Percentiles rank a stretch among this genome's conserved stretches.
Conservation (phyloP, 495 filamentous ascomycete species). For the Tetracladium setigerum region DNA sequence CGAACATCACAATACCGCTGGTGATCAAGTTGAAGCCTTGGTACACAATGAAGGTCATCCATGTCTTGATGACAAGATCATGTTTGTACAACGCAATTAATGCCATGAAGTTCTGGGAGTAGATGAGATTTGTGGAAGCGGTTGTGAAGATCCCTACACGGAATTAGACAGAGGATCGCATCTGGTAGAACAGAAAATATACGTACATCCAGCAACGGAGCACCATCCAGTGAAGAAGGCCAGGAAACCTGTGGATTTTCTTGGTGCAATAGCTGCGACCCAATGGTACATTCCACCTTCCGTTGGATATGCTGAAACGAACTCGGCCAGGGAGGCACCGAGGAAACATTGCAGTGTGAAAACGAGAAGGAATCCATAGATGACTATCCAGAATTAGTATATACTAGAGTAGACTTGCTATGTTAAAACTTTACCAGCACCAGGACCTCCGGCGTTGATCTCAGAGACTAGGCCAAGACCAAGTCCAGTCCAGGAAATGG, state of each 20-base stretch:
- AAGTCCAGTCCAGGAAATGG: conserved; percentile 38
- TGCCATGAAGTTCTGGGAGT: conserved; percentile 29
- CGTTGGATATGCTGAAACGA: conserved; percentile 1
- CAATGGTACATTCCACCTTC: conserved; percentile 4
- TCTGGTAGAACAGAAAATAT: neutral
- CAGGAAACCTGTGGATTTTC: conserved; percentile 28
- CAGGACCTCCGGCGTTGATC: conserved; percentile 33
- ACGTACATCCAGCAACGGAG: conserved; percentile 33
- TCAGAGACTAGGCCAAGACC: conserved; percentile 32
- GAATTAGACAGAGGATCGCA: neutral
- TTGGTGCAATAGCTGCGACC: conserved; percentile 4
- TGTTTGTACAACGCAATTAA: conserved; percentile 30
- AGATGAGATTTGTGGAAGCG: conserved; percentile 35
- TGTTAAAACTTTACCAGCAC: conserved; percentile 22
- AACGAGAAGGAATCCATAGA: conserved; percentile 27
- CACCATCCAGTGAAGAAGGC: conserved; percentile 35
- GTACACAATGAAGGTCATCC: conserved; percentile 47
- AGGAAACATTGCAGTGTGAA: neutral
- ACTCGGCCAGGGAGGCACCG: neutral
- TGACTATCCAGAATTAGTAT: conserved; percentile 20
- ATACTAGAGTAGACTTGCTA: neutral
- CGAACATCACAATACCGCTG: conserved; percentile 4
- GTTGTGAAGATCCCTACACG: conserved; percentile 32
- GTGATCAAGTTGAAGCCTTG: conserved; percentile 23
- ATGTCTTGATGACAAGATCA: conserved; percentile 38